These are phyloP conservation scores for Ogataea glucozyma DNA, from an alignment of 805 yeast species.

Conservation along the genomic window DNA sequence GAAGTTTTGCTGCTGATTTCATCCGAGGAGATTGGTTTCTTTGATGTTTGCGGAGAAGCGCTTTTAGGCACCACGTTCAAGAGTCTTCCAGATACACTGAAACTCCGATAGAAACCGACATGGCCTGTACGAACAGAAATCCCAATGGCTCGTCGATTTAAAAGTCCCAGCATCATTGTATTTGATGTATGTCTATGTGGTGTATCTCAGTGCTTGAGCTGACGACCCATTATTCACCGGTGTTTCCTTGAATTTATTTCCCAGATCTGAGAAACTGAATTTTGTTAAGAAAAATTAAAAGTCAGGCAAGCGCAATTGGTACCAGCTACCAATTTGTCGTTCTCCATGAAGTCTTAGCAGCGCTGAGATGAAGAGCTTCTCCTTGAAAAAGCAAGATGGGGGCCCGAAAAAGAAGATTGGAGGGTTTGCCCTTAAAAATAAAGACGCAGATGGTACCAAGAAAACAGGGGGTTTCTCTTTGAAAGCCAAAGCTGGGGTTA, in stretches of 20 bases:
- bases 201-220: too few species aligned
- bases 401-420: constrained; percentile 25
- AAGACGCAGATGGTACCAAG: constrained; percentile 2
- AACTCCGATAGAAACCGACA: background rate
- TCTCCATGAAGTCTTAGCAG: too few species aligned
- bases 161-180: background rate
- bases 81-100: background rate
- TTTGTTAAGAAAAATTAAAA: background rate
- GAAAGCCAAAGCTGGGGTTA: background rate
- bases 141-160: constrained; percentile 2
- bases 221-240: too few species aligned
- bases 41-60: too few species aligned
- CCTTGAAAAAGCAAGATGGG: constrained; percentile 35
- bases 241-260: too few species aligned
- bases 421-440: constrained; percentile 37
- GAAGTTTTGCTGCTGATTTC: constrained; percentile 15
- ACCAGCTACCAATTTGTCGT: too few species aligned
- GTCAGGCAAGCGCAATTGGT: too few species aligned
- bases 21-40: constrained; percentile 6
- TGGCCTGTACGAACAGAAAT: background rate
- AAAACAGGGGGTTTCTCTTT: background rate
- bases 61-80: background rate
- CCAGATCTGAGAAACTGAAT: background rate
- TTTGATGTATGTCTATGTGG: background rate
- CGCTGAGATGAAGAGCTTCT: constrained; percentile 38